phyloP scores from a whole-genome alignment of 805 yeast genomes.

The Ogataea pini region DNA sequence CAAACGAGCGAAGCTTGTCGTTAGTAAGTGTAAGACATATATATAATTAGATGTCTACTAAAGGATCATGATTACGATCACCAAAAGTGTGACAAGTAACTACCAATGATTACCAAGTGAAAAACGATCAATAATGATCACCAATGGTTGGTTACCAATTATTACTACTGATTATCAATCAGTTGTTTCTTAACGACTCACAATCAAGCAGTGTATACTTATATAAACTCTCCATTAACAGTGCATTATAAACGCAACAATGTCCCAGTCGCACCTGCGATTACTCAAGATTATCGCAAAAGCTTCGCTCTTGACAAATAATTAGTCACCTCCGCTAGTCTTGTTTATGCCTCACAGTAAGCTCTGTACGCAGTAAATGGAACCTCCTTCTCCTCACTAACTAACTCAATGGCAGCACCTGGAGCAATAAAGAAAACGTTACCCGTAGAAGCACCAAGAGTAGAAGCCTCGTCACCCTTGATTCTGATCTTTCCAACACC shows the following conservation, averaged over 20 bases:
- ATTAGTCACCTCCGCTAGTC: no score
- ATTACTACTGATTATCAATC: no score
- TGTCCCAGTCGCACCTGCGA: not conserved
- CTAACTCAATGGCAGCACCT: constrained; percentile 60
- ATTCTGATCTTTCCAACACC: constrained; percentile 67
- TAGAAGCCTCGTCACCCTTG: constrained; percentile 41
- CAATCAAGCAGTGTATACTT: no score
- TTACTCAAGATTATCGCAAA: no score
- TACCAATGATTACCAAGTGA: no score
- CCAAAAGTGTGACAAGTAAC: no score
- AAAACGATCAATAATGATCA: no score
- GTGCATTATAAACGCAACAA: not conserved
- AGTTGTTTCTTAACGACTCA: no score
- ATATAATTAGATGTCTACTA: no score
- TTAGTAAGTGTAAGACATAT: not conserved
- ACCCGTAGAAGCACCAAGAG: constrained; percentile 62
- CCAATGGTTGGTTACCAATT: no score
- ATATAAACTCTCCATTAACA: not conserved
- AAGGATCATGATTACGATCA: no score
- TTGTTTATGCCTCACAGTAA: constrained; percentile 63
- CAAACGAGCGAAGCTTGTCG: constrained; percentile 10
- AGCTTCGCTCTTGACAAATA: no score
- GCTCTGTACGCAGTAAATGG: constrained; percentile 86
- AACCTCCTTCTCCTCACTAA: constrained; percentile 44
- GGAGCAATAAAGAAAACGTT: constrained; percentile 86